Base-by-base conservation (phyloP, 345 rosid genomes). In the Kernera saxatilis region DNA sequence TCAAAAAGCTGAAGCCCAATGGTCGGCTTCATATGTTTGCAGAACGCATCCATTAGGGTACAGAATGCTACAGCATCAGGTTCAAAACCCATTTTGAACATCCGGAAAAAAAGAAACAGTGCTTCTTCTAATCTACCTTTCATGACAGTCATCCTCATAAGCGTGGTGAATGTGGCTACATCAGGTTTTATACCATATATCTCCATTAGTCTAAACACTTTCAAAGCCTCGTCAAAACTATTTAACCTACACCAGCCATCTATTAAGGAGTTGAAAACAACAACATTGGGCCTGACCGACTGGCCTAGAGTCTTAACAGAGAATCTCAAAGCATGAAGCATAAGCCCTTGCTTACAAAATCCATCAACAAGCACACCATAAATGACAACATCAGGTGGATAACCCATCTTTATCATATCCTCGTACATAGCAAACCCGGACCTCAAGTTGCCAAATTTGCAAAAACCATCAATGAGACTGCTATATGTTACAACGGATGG, bases 381-480 rank as follows among this genome's bases (percentile, higher is more conserved):
- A n/a, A 80, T 50, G 60, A 81, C 8, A 15, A 35, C 61, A 71
- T 85, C 85, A 37, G 80, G 80, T 53, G 18, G 43, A 64, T 36
- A 33, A 4, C 83, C 79, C 48, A 25, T 61, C 59, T 71, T 77
- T 26, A 70, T 43, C 79, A 83, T 76, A 80, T 71, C 68, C 8
- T 57, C 66, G 22, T 73, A 83, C 17, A 81, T 39, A 59, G n/a
- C 30, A 56, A 83, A 71, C 0, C 84, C 81, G 52, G 81, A 81
- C 54, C 76, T 76, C 65, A 79, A 50, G 51, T 74, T 73, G 25
- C 84, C 87, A 45, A 62, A 45, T 67, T 83, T 81, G 77, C 82
- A 83, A 52, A 75, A 78, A 19, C 85, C 84, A 75, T 76, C 81
- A 23, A 85, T 80, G 74, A 85, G 81, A 74, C 82, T 76, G 41